Conservation (phyloP, 352 stramenopile species). For the Ophiocytium majus region DNA sequence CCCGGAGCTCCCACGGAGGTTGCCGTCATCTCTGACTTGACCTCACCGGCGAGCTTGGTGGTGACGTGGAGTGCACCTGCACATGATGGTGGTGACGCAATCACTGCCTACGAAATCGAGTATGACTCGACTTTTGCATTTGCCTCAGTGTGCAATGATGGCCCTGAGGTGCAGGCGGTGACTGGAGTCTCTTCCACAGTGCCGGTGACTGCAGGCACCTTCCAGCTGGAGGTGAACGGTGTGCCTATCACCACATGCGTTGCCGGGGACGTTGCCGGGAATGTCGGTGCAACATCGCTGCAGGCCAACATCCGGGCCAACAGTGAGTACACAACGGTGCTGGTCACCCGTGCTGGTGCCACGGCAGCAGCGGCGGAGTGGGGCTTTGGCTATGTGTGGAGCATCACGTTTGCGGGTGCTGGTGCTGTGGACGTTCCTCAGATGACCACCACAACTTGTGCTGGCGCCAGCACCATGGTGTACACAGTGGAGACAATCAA, state of each 20-base stretch:
- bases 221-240: slow-evolving; percentile 37
- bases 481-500: slow-evolving; percentile 36
- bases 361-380: slow-evolving; percentile 24
- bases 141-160: slow-evolving; percentile 45
- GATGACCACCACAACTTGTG: slow-evolving; percentile 28
- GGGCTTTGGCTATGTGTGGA: slow-evolving; percentile 51
- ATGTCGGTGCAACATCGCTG: slow-evolving; percentile 23
- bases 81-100: slow-evolving; percentile 60
- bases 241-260: slow-evolving; percentile 26
- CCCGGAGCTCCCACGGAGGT: neutral
- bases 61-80: slow-evolving; percentile 36
- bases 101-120: slow-evolving; percentile 71
- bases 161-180: slow-evolving; percentile 47
- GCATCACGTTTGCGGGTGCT: slow-evolving; percentile 37
- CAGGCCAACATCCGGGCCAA: slow-evolving; percentile 26
- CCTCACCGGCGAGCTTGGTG: neutral
- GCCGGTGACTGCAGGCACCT: slow-evolving; percentile 32
- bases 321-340: slow-evolving; percentile 27
- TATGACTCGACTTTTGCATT: slow-evolving; percentile 72
- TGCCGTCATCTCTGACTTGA: neutral
- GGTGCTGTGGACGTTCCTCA: slow-evolving; percentile 25
- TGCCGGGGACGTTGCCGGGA: slow-evolving; percentile 40
- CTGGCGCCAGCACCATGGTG: slow-evolving; percentile 8
- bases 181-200: slow-evolving; percentile 26
- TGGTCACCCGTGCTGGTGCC: slow-evolving; percentile 39